Evolutionary conservation across 2,329 filamentous ascomycete genomes (phyloP).

Genomic region (Juglanconis oblonga): DNA sequence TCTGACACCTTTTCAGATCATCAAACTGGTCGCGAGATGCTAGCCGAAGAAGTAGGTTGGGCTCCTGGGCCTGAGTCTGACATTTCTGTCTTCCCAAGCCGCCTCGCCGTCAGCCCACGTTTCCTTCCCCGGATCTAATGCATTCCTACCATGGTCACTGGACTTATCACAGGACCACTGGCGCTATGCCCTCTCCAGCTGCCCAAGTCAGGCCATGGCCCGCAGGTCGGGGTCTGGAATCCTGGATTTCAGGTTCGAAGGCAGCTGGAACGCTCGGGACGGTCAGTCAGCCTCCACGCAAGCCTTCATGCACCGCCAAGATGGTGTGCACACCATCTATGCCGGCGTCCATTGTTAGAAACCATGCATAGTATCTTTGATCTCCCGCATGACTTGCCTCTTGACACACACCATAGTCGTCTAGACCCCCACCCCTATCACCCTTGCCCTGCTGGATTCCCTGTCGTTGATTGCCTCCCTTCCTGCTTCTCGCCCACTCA

Average conservation of each 20-base stretch:
- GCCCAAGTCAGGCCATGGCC: slow-evolving; percentile 1
- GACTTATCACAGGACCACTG: not conserved
- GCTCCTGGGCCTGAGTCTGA: not conserved
- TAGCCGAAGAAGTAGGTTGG: not conserved
- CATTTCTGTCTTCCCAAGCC: not conserved
- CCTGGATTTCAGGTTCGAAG: not conserved
- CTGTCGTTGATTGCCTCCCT: slow-evolving; percentile 5
- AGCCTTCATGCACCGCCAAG: slow-evolving; percentile 11
- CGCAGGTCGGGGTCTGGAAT: not conserved
- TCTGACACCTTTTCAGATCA: not conserved
- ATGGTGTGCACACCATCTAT: slow-evolving; percentile 7
- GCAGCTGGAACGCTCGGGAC: slow-evolving; percentile 14
- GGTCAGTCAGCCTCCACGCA: slow-evolving; percentile 16
- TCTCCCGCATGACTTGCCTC: slow-evolving; percentile 1
- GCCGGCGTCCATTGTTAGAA: not conserved
- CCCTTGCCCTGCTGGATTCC: not conserved
- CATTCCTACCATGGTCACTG: not conserved
- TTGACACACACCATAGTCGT: not conserved
- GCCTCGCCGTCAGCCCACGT: not conserved
- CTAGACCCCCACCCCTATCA: slow-evolving; percentile 4
- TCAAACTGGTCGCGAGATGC: not conserved
- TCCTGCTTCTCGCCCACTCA: slow-evolving; percentile 13
- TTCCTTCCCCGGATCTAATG: not conserved
- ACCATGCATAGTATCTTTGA: not conserved
- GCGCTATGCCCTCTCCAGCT: not conserved